Conservation (phyloP, 2,329 filamentous ascomycete species). For the Botrytis tulipae region DNA sequence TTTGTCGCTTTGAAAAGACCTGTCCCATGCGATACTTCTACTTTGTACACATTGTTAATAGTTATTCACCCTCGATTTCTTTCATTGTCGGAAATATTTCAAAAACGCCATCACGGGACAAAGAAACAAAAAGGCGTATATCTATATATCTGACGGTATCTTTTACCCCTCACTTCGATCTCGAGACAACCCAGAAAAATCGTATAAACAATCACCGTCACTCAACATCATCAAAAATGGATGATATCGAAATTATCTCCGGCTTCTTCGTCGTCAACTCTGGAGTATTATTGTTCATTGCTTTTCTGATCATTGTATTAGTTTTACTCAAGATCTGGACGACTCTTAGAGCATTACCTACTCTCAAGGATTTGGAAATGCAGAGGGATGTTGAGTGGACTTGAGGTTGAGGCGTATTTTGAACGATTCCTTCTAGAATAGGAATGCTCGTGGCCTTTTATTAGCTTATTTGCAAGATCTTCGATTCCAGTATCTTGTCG, state of each 20-base stretch:
- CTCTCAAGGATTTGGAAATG: conserved; percentile 8
- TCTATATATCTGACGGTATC: too few relatives aligned
- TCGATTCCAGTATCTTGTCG: neutral
- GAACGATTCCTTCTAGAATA: neutral
- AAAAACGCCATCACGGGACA: neutral
- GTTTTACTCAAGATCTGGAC: conserved; percentile 15
- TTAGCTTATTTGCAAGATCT: neutral
- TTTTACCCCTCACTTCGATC: neutral
- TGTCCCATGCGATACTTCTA: neutral
- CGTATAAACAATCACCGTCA: neutral
- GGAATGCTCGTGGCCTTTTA: neutral
- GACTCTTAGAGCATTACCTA: conserved; percentile 7
- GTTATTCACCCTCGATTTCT: neutral
- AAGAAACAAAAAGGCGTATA: neutral
- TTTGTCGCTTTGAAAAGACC: neutral
- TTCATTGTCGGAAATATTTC: neutral
- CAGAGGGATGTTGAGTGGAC: neutral
- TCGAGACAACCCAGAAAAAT: neutral
- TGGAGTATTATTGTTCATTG: conserved; percentile 7
- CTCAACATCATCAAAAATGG: neutral
- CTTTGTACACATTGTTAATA: neutral
- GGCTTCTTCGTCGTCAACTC: conserved; percentile 15
- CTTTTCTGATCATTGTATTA: conserved; percentile 12
- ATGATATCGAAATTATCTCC: conserved; percentile 18
- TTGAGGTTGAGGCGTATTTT: neutral